phyloP scores from a whole-genome alignment of 352 stramenopile genomes.

The Phytophthora melonis region DNA sequence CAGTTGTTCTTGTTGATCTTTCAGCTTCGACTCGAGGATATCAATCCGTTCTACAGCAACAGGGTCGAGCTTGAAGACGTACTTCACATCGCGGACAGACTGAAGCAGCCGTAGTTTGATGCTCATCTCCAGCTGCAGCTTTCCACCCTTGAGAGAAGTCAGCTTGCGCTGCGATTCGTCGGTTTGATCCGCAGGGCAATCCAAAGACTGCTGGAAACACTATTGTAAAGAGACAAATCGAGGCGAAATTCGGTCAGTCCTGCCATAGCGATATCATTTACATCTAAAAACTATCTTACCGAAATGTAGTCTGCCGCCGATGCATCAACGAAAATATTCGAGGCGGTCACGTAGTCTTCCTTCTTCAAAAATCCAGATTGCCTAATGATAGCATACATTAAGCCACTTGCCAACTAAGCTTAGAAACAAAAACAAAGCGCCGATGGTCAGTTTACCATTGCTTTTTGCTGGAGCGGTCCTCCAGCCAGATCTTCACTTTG shows the following conservation, averaged over 20 bases:
- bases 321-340: constrained; percentile 32
- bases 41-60: constrained; percentile 24
- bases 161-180: constrained; percentile 16
- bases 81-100: constrained; percentile 19
- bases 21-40: constrained; percentile 32
- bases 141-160: not conserved
- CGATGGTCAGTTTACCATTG: constrained; percentile 24
- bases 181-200: constrained; percentile 6
- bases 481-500: constrained; percentile 18
- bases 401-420: no score
- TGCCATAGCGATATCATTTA: no score
- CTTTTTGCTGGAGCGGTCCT: constrained; percentile 23
- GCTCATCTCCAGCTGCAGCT: constrained; percentile 20
- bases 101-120: constrained; percentile 20
- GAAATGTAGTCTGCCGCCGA: constrained; percentile 21
- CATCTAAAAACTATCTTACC: constrained; percentile 7
- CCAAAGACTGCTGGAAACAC: constrained; percentile 25
- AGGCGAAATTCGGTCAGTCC: not conserved
- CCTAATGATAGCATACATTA: constrained; percentile 4
- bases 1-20: constrained; percentile 33
- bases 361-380: constrained; percentile 30
- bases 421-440: no score
- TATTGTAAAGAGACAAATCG: not conserved
- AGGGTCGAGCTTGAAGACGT: constrained; percentile 21
- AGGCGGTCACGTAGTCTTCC: constrained; percentile 22